Percentiles rank a stretch among this genome's conserved stretches.
phyloP scores from a whole-genome alignment of 2,329 filamentous ascomycete genomes.

The Fusarium sp. region DNA sequence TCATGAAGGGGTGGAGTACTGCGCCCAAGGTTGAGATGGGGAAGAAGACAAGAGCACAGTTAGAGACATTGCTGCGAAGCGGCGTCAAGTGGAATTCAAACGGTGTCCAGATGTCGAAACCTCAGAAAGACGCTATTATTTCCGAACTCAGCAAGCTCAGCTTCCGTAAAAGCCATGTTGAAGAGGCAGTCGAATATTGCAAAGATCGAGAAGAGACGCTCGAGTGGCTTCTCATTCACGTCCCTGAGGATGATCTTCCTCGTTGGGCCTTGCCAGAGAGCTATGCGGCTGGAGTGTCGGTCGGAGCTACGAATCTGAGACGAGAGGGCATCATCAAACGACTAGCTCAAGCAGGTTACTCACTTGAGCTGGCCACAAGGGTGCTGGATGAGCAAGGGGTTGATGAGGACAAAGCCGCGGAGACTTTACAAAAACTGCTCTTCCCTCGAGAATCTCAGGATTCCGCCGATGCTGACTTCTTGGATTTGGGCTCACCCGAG shows the following conservation, averaged over 20 bases:
- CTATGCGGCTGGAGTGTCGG: constrained; percentile 88
- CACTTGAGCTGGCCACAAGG: constrained; percentile 81
- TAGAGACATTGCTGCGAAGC: constrained; percentile 81
- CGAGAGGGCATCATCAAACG: constrained; percentile 84
- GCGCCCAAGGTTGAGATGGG: constrained; percentile 95
- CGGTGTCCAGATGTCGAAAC: constrained; percentile 68
- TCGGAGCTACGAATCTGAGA: constrained; percentile 82
- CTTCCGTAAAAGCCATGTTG: constrained; percentile 87
- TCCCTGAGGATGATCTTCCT: constrained; percentile 96
- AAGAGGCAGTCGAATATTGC: constrained; percentile 87
- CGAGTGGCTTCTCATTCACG: constrained; percentile 95
- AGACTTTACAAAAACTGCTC: constrained; percentile 72
- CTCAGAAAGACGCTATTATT: constrained; percentile 67
- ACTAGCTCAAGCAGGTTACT: constrained; percentile 83
- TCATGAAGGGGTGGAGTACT: constrained; percentile 79
- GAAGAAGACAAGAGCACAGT: constrained; percentile 75
- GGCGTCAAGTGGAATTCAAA: constrained; percentile 90
- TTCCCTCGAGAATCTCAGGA: constrained; percentile 30
- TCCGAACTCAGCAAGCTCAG: constrained; percentile 79
- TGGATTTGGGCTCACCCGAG: constrained; percentile 60
- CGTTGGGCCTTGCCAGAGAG: constrained; percentile 90
- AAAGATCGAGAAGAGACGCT: constrained; percentile 92
- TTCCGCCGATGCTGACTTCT: constrained; percentile 49
- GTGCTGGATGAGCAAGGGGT: constrained; percentile 74
- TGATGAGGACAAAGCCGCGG: constrained; percentile 80